phyloP scores from a whole-genome alignment of 176 grass and related monocot species.

The bread wheat (Triticum aestivum) region IWGSC_CS_RefSeq_v2.1 NC_057796.1:30139421-30139920 shows the following conservation, averaged over 20 bases:
- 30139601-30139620: background rate
- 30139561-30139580: constrained; percentile 36
- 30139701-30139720: background rate
- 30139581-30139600: constrained; percentile 33
- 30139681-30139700: background rate
- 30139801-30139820: too few species aligned
- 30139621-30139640: background rate
- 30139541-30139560: constrained; percentile 1
- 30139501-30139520: background rate
- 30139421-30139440: constrained; percentile 35
- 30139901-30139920: background rate
- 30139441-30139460: constrained; percentile 25
- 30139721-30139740: background rate
- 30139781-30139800: too few species aligned
- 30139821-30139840: too few species aligned
- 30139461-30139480: constrained; percentile 28
- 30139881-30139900: too few species aligned
- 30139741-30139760: background rate
- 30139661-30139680: background rate
- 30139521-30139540: background rate
- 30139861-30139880: too few species aligned
- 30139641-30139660: background rate
- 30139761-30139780: too few species aligned
- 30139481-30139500: constrained; percentile 17
- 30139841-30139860: too few species aligned